Evolutionary conservation across 2,329 filamentous ascomycete genomes (phyloP).

Genomic region (Neonectria sp.): DNA sequence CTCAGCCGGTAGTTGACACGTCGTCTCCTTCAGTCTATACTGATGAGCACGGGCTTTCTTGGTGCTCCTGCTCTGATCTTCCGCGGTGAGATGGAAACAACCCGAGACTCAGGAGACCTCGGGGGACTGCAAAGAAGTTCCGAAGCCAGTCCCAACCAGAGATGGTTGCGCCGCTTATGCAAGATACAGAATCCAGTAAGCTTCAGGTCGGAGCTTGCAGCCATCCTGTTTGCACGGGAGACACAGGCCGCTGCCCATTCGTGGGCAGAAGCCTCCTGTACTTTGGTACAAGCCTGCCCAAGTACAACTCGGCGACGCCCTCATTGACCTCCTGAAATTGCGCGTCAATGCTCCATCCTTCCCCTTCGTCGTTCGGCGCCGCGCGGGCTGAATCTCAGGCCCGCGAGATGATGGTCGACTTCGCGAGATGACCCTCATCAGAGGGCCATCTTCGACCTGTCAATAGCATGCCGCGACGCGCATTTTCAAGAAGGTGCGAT

Average conservation of each 20-base stretch:
- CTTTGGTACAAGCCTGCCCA: slow-evolving; percentile 33
- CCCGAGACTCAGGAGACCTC: slow-evolving; percentile 32
- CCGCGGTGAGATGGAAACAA: slow-evolving; percentile 28
- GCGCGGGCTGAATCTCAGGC: slow-evolving; percentile 40
- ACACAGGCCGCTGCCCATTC: slow-evolving; percentile 42
- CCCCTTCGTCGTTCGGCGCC: slow-evolving; percentile 15
- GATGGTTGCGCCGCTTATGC: slow-evolving; percentile 50
- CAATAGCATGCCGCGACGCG: slow-evolving; percentile 37
- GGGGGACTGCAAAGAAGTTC: slow-evolving; percentile 27
- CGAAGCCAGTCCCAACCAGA: slow-evolving; percentile 29
- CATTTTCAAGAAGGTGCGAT: slow-evolving; percentile 37
- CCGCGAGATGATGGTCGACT: slow-evolving; percentile 31
- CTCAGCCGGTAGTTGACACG: slow-evolving; percentile 35
- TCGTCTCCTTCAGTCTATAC: slow-evolving; percentile 35
- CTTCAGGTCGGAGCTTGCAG: slow-evolving; percentile 39
- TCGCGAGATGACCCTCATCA: slow-evolving; percentile 45
- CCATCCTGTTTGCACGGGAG: slow-evolving; percentile 41
- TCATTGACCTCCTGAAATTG: slow-evolving; percentile 41
- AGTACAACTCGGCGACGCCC: slow-evolving; percentile 39
- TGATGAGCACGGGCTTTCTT: slow-evolving; percentile 29
- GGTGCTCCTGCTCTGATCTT: slow-evolving; percentile 15
- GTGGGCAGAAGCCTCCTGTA: slow-evolving; percentile 34
- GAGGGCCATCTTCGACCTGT: slow-evolving; percentile 37
- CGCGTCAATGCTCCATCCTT: slow-evolving; percentile 26
- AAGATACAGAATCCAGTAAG: slow-evolving; percentile 45